Evolutionary conservation across 2,329 filamentous ascomycete genomes (phyloP), one percentile per base, ranked within the genome.

Genomic region (Fusarium clavum): DNA sequence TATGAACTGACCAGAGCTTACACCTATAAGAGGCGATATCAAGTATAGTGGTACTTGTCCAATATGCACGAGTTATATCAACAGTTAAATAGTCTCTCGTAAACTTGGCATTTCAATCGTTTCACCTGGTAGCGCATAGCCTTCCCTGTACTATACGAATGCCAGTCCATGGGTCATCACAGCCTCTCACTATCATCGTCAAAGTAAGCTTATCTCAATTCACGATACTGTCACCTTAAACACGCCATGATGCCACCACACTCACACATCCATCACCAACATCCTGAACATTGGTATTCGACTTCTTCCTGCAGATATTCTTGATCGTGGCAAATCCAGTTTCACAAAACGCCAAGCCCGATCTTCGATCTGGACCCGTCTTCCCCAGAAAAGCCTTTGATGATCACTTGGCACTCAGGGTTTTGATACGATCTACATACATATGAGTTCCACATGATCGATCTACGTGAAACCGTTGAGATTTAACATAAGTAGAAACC

Each of bases 331-430:
- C 32, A 41, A 52, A 41, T 5, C 9, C 13, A 41, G 34, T 53
- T 43, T 22, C 13, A 52, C 18, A 27, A 10, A n/a, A 12, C 18
- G 51, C 40, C 38, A 44, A 45, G 34, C 45, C n/a, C 11, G 51
- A 45, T 54, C 49, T 13, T 53, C 49, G 49, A 53, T 53, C 34
- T 6, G 24, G 49, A 43, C 49, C 49, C 49, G 24, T 43, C 32
- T 41, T 43, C 34, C 20, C 49, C 49, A 53, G 49, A 43, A 53
- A 53, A 41, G 34, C 34, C 24, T 27, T 52, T 22, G 49, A 43
- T 53, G 30, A 53, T 53, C 49, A n/a, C 49, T 53, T 53, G 49
- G 49, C 49, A 29, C 16, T 43, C 34, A 43, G 49, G 49, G 24
- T 29, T 52, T 29, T 22, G 38, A 22, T 13, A 34, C 8, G 34